Base-by-base conservation (phyloP, 176 grass and related monocot species). In the Puccinellia tenuiflora region DNA sequence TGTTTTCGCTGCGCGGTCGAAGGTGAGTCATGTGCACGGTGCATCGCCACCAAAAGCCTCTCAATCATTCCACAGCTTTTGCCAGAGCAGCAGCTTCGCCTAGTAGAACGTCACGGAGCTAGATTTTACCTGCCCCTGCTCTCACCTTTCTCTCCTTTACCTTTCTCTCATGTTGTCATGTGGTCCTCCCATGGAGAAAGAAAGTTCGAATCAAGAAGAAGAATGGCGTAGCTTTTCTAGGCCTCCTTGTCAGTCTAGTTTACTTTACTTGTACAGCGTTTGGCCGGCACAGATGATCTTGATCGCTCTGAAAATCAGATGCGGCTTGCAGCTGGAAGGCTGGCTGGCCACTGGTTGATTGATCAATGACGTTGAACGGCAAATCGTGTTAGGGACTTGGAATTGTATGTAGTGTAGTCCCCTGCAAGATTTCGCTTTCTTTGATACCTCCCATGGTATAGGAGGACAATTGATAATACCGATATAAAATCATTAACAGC, bases 1-100 rank as follows among this genome's bases (percentile, higher is more conserved):
- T 73, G 79, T 75, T 31, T 75, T 20, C 15, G 73, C 17, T 57
- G 84, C 17, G 64, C 63, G 69, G 39, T 15, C 40, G 17, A 76
- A 31, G 50, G 40, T 71, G 24, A 5, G 13, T 60, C 79, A 83
- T 75, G 84, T 83, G 84, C 84, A 79, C 9, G 67, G 31, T 68
- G 88, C 79, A 74, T 70, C 50, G 54, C 82, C 59, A 61, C 69
- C 55, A 24, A n/a, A 51, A 79, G 64, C 45, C 28, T 60, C 54
- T 22, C 82, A 85, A 90, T 87, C 80, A 87, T 90, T 79, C 74
- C 40, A 60, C 73, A 29, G 73, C 37, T 53, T 82, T 90, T 67
- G 74, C 78, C 79, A 86, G 79, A 16, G 73, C 30, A 83, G 84
- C 57, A 9, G 20, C 48, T 51, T 20, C 48, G 48, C 38, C 38